Percentiles rank a stretch among this genome's conserved stretches.
Conservation (phyloP, 169 alveolate genomes). For the Perkinsus chesapeaki region DNA sequence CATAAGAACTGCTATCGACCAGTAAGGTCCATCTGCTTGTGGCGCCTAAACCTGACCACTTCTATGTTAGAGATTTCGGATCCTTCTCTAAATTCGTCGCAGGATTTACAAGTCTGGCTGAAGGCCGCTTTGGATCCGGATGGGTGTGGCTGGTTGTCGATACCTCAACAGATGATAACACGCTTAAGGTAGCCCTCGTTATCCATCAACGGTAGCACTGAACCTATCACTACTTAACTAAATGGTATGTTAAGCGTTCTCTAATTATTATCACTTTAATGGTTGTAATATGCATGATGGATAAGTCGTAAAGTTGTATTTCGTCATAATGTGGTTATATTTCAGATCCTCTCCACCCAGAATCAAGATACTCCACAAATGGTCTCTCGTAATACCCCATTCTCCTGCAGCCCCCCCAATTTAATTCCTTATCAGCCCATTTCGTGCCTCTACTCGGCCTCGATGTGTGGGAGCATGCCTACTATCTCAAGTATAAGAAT, state of each 20-base stretch:
- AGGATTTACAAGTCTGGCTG: slow-evolving; percentile 49
- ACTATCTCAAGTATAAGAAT: slow-evolving; percentile 84
- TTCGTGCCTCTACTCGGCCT: slow-evolving; percentile 68
- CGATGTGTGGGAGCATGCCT: slow-evolving; percentile 97
- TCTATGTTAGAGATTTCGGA: not conserved
- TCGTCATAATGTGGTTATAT: no score
- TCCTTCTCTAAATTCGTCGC: not conserved
- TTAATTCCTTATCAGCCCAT: not conserved
- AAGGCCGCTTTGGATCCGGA: slow-evolving; percentile 87
- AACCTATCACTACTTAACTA: no score
- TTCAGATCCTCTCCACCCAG: not conserved
- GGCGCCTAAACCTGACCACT: not conserved
- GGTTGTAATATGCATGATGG: not conserved
- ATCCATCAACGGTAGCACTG: no score
- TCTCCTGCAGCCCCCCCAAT: not conserved
- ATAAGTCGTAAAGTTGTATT: not conserved
- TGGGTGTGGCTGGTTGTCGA: slow-evolving; percentile 91
- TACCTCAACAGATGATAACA: slow-evolving; percentile 17
- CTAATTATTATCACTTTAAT: no score
- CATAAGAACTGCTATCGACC: slow-evolving; percentile 58
- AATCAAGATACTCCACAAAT: slow-evolving; percentile 5
- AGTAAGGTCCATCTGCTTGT: slow-evolving; percentile 17
- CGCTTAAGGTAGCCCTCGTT: not conserved
- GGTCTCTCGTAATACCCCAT: not conserved
- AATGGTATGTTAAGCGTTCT: no score